phyloP scores from a whole-genome alignment of 1,284 basidiomycete species.

The Singerocomus rubriflavus region DNA sequence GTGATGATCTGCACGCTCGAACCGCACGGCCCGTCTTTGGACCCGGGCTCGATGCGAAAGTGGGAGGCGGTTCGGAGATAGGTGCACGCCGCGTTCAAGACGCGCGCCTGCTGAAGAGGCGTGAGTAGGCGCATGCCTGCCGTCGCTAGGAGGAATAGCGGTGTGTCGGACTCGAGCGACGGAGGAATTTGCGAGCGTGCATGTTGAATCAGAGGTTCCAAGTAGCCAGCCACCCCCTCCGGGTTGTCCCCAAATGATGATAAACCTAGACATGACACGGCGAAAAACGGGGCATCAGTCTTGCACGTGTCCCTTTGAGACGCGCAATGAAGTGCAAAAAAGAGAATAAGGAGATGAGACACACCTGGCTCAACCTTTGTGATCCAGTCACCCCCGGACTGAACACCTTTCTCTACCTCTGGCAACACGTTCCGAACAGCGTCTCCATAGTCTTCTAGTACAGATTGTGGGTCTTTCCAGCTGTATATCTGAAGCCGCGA shows the following conservation, averaged over 20 bases:
- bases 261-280: constrained; percentile 56
- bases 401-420: constrained; percentile 89
- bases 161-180: constrained; percentile 78
- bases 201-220: constrained; percentile 82
- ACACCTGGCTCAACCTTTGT: constrained; percentile 90
- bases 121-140: constrained; percentile 94
- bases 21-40: constrained; percentile 73
- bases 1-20: constrained; percentile 93
- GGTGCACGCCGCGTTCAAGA: constrained; percentile 76
- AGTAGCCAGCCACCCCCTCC: constrained; percentile 69
- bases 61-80: constrained; percentile 74
- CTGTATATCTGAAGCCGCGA: constrained; percentile 96
- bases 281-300: not conserved
- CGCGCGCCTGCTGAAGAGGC: constrained; percentile 62
- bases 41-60: constrained; percentile 68
- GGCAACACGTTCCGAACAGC: constrained; percentile 57
- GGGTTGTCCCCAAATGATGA: constrained; percentile 78
- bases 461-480: constrained; percentile 80
- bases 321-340: not conserved
- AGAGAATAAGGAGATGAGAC: constrained; percentile 27
- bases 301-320: not conserved
- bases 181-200: constrained; percentile 84
- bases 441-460: constrained; percentile 45
- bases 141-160: constrained; percentile 93
- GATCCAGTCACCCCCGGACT: constrained; percentile 81